These are phyloP conservation scores for Lasiodiplodia citricola DNA, from an alignment of 2,329 filamentous ascomycete species.

Conservation along the genomic window DNA sequence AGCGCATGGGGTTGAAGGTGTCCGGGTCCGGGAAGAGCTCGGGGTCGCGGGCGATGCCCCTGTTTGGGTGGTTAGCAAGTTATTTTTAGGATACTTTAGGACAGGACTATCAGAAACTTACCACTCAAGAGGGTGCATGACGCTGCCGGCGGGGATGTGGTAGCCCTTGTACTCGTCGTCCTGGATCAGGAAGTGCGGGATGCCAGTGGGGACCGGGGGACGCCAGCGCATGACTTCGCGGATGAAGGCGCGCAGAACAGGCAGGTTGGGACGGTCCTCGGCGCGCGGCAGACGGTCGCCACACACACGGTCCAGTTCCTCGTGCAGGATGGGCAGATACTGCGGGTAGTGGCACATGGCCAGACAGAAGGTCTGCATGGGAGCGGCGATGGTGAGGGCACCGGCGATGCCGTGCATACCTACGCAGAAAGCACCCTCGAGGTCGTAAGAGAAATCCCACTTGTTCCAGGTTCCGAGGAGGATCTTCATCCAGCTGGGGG, in stretches of 20 bases:
- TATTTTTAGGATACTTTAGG: neutral
- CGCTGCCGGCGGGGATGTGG: slow-evolving; percentile 61
- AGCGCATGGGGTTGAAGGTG: slow-evolving; percentile 59
- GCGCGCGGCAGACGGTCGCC: slow-evolving; percentile 43
- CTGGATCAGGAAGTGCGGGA: slow-evolving; percentile 60
- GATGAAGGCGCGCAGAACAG: slow-evolving; percentile 46
- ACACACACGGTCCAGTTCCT: slow-evolving; percentile 48
- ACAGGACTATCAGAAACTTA: slow-evolving; percentile 32
- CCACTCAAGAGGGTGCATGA: slow-evolving; percentile 52
- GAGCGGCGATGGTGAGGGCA: slow-evolving; percentile 53
- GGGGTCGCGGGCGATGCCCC: slow-evolving; percentile 60
- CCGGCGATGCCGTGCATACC: slow-evolving; percentile 56
- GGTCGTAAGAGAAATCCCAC: slow-evolving; percentile 50
- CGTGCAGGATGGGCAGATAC: slow-evolving; percentile 47
- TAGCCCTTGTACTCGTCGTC: slow-evolving; percentile 64
- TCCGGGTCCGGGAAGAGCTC: slow-evolving; percentile 57
- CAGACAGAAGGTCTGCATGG: slow-evolving; percentile 55
- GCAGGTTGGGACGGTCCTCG: slow-evolving; percentile 47
- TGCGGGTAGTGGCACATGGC: slow-evolving; percentile 53
- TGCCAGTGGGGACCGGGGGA: slow-evolving; percentile 51
- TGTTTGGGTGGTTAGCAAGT: slow-evolving; percentile 33
- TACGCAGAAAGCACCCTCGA: slow-evolving; percentile 53
- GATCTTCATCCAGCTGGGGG: slow-evolving; percentile 50
- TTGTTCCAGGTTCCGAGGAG: slow-evolving; percentile 48
- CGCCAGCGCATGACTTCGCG: slow-evolving; percentile 51